Base-by-base conservation (phyloP, 345 rosid species). In the Populus deltoides region DNA sequence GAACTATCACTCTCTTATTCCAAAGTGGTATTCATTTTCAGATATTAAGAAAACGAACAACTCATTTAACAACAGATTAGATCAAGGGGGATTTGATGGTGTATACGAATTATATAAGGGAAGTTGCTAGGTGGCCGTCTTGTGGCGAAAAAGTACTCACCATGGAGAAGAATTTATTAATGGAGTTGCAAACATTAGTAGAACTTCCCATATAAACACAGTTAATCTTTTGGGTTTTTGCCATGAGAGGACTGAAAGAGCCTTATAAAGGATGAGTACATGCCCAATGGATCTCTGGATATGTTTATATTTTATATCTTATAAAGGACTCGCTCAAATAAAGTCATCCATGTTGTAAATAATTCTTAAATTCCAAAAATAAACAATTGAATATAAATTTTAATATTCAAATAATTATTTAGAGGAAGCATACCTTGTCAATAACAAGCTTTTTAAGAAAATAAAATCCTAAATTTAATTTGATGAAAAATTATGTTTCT, bases 271-370 rank as follows among this genome's bases (percentile, higher is more conserved):
- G 33, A 31, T 36, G 86, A 82, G 49, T 84, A 35, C 70, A 62
- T 85, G 81, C 75, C 86, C 1, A 83, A 85, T 36, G 92, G 92
- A 0, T 88, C 90, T 1, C 51, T 88, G 3, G 92, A 85, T 55
- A 76, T 2, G 33, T 31, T 31, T 31, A 3, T 31, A 31, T 89
- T 25, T 84, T 87, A 73, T 49, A 18, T 31, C 33, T 31, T 31
- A 2, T 3, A 31, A 31, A 31, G 33, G 33, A 31, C 4, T 2
- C 0, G 33, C 33, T 2, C 33, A 31, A 31, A 31, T 31, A 31
- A 31, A 31, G 33, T 2, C 4, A 2, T 31, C 33, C 33, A 31
- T 31, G 33, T 31, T 31, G 33, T 31, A 31, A 31, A 31, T 31
- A 31, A 31, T 31, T 31, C 33, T 31, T 31, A 31, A 31, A 31